Evolutionary conservation across 2,329 filamentous ascomycete genomes (phyloP), one percentile per base, ranked within the genome.

Genomic region (Hortaea sp.): DNA sequence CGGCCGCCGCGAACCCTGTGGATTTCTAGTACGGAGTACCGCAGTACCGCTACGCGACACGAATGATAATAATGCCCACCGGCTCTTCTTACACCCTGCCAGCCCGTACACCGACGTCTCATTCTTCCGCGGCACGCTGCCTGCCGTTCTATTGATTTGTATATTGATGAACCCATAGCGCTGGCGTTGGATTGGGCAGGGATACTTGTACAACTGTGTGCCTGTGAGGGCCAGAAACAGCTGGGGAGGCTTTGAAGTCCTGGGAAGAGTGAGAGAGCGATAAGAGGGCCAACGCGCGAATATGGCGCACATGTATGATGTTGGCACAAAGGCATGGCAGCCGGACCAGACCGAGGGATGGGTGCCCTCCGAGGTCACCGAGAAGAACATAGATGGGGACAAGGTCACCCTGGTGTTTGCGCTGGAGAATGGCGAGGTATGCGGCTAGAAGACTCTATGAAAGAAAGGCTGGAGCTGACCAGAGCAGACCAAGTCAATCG

Each of bases 281-380:
- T 35, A 35, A 35, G 32, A n/a, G n/a, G 9, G n/a, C 32, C 9
- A 9, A 35, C 32, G n/a, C 32, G 32, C 32, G 32, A 35, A 39
- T 7, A 50, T 50, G 49, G 45, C 49, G 42, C 49, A 50, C 85
- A 94, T 70, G 66, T 97, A 94, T 73, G 89, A 97, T 76, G 81
- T 95, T 64, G 92, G 90, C 65, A 97, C 90, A 62, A 82, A 88
- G 79, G 92, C 89, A 66, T 98, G 92, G 92, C 92, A 97, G 78
- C 89, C 92, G 60, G 92, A 98, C 74, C 74, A 80, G 66, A 86
- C 86, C 51, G 90, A 98, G 70, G 92, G 92, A 71, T 98, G 92
- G 90, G 81, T 98, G 67, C 85, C 89, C 65, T 95, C 92, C 41
- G 89, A 97, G 76, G 85, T 98, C 59, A 76, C 84, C 66, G 84